Percentiles rank a stretch among this genome's conserved stretches.
These are phyloP conservation scores for Talaromyces sp. DNA, from an alignment of 2,329 filamentous ascomycete species.

Conservation along the genomic window DNA sequence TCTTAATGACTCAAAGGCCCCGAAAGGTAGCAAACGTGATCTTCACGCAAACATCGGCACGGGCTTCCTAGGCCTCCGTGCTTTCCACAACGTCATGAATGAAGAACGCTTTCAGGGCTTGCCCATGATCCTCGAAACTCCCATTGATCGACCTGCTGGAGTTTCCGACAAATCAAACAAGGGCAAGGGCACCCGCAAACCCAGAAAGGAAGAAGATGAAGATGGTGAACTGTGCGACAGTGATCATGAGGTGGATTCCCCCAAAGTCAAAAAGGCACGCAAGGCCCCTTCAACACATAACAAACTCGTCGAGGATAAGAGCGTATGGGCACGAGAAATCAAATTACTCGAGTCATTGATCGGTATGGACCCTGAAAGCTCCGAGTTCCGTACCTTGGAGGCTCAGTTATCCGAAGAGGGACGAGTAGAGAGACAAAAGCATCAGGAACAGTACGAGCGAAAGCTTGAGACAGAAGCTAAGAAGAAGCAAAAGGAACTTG, in stretches of 20 bases:
- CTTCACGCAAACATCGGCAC: conserved; percentile 95
- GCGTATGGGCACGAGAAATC: conserved; percentile 88
- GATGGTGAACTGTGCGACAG: conserved; percentile 14
- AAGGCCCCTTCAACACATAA: conserved; percentile 23
- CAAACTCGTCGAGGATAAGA: conserved; percentile 61
- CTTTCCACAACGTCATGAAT: conserved; percentile 91
- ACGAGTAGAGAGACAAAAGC: conserved; percentile 63
- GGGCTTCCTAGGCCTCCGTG: conserved; percentile 81
- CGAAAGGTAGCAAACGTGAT: conserved; percentile 73
- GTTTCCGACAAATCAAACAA: conserved; percentile 9
- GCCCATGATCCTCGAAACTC: conserved; percentile 95
- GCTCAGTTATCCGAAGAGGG: conserved; percentile 63
- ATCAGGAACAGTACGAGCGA: conserved; percentile 73
- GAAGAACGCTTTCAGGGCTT: conserved; percentile 67
- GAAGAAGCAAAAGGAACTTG: conserved; percentile 46
- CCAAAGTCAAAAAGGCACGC: conserved; percentile 14
- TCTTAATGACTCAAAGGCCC: conserved; percentile 93
- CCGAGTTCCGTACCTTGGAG: conserved; percentile 66
- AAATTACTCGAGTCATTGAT: conserved; percentile 87
- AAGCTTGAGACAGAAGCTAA: conserved; percentile 58
- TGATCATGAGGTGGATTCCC: conserved; percentile 18
- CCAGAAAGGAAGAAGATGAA: conserved; percentile 16
- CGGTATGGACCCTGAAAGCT: conserved; percentile 70
- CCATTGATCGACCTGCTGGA: conserved; percentile 66
- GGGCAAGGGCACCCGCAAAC: conserved; percentile 11